A percentile compares a stretch with the other conserved stretches of the same genome.
Conservation (phyloP, 2,329 filamentous ascomycete genomes). For the Penicillium italicum region DNA sequence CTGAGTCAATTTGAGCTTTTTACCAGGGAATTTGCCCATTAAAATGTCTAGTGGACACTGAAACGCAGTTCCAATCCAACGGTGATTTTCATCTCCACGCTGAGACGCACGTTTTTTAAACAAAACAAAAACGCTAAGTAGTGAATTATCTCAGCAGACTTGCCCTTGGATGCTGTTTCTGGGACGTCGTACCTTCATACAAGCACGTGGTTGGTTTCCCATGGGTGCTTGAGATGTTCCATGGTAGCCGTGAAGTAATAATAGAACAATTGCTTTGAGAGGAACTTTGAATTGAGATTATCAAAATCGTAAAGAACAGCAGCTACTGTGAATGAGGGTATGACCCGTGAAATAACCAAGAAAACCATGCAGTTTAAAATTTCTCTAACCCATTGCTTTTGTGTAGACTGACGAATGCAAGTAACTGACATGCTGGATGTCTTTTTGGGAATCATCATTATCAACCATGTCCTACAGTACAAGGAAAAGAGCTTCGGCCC, state of each 20-base stretch:
- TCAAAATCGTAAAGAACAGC: background rate
- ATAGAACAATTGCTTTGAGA: background rate
- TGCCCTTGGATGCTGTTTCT: background rate
- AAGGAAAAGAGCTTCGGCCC: constrained; percentile 32
- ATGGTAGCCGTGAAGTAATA: background rate
- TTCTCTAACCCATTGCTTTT: constrained; percentile 31
- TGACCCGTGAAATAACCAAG: background rate
- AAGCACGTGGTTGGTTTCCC: background rate
- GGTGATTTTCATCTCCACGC: background rate
- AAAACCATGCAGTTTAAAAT: constrained; percentile 7
- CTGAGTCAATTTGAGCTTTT: background rate
- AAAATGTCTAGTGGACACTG: background rate
- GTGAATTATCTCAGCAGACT: background rate
- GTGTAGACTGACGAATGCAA: constrained; percentile 29
- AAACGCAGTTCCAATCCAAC: background rate
- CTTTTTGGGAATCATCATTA: constrained; percentile 37
- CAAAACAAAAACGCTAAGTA: background rate
- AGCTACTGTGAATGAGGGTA: background rate
- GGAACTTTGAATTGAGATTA: background rate
- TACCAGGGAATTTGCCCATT: background rate
- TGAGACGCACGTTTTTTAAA: background rate
- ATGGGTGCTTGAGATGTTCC: background rate
- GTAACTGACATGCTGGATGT: constrained; percentile 32
- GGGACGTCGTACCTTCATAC: background rate
- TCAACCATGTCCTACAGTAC: constrained; percentile 38